Percentiles rank a stretch among this genome's conserved stretches.
phyloP scores from a whole-genome alignment of 768 basidiomycete genomes.

The Strobilomyces confusus region DNA sequence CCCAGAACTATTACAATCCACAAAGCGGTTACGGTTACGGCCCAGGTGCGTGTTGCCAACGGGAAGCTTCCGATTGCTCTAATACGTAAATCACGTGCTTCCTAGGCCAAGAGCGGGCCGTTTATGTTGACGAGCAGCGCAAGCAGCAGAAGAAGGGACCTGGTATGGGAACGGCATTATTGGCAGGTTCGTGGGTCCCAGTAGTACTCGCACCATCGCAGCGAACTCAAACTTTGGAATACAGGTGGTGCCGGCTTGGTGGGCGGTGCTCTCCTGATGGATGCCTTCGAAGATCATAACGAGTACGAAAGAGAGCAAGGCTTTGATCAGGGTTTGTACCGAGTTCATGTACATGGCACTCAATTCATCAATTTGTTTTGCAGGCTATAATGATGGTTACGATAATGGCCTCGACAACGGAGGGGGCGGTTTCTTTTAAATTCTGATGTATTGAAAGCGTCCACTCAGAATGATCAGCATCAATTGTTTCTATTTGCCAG shows the following conservation, averaged over 20 bases:
- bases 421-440: slow-evolving; percentile 12
- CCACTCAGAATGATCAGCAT: not conserved
- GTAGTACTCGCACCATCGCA: not conserved
- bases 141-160: slow-evolving; percentile 43
- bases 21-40: slow-evolving; percentile 15
- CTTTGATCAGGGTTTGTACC: slow-evolving; percentile 33
- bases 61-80: not conserved
- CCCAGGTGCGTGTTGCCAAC: slow-evolving; percentile 10
- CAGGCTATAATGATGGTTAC: slow-evolving; percentile 32
- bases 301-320: slow-evolving; percentile 30
- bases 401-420: slow-evolving; percentile 1
- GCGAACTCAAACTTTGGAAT: slow-evolving; percentile 4
- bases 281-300: slow-evolving; percentile 45
- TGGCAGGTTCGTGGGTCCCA: slow-evolving; percentile 41
- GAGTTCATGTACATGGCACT: slow-evolving; percentile 1
- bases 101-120: slow-evolving; percentile 29
- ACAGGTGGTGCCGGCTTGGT: slow-evolving; percentile 61
- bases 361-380: slow-evolving; percentile 6
- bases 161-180: slow-evolving; percentile 46
- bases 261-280: slow-evolving; percentile 54
- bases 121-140: slow-evolving; percentile 36
- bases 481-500: not conserved
- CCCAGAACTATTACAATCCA: slow-evolving; percentile 18
- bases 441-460: not conserved
- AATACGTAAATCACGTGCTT: slow-evolving; percentile 2